Conservation (phyloP, 768 basidiomycete species). For the Termitomyces sp. region DNA sequence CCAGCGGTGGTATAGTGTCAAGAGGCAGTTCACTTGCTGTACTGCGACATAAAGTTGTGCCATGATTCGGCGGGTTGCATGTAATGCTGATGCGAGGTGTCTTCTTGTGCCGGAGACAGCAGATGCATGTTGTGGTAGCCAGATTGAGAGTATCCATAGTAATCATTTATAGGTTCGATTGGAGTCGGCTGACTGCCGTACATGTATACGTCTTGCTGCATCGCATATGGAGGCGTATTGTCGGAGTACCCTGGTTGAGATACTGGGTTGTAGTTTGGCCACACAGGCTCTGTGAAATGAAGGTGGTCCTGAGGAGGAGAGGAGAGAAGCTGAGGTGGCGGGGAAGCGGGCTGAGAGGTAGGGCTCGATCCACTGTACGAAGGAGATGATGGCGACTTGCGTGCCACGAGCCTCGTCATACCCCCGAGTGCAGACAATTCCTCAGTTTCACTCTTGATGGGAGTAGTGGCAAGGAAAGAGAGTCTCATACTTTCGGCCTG, state of each 20-base stretch:
- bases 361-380: constrained; percentile 41
- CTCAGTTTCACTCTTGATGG: constrained; percentile 60
- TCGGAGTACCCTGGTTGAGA: constrained; percentile 31
- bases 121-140: constrained; percentile 21
- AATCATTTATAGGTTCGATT: constrained; percentile 27
- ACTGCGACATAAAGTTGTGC: constrained; percentile 47
- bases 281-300: constrained; percentile 17
- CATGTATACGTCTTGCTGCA: constrained; percentile 15
- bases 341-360: constrained; percentile 41
- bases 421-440: constrained; percentile 61
- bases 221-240: constrained; percentile 12
- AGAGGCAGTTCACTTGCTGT: constrained; percentile 21
- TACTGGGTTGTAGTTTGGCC: constrained; percentile 31
- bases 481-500: constrained; percentile 23
- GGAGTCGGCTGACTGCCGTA: constrained; percentile 18
- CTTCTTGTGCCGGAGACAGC: constrained; percentile 24
- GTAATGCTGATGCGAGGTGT: constrained; percentile 29
- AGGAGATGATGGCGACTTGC: constrained; percentile 45
- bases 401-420: constrained; percentile 57
- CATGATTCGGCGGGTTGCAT: constrained; percentile 36
- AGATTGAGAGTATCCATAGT: constrained; percentile 26
- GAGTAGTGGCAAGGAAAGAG: constrained; percentile 32
- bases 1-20: background rate
- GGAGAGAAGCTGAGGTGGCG: constrained; percentile 35
- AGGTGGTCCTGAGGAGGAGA: constrained; percentile 17